Conservation (phyloP, 2,329 filamentous ascomycete species). For the Claviceps sp. region DNA sequence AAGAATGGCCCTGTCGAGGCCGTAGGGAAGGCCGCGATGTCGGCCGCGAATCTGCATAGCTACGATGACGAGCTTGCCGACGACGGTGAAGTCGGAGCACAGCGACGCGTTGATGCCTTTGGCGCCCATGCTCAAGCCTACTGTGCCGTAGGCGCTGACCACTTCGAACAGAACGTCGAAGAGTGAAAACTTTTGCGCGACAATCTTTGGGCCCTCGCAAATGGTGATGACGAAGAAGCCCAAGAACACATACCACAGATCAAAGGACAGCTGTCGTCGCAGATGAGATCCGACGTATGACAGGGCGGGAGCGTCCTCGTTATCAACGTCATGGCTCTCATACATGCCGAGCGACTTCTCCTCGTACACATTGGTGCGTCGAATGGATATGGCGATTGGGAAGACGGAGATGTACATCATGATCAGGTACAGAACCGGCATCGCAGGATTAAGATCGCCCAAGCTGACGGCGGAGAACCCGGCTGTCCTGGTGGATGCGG, state of each 20-base stretch:
- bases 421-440: conserved; percentile 86
- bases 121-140: conserved; percentile 81
- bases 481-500: conserved; percentile 76
- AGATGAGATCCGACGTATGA: conserved; percentile 88
- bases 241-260: conserved; percentile 92
- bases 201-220: conserved; percentile 61
- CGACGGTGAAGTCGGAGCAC: conserved; percentile 61
- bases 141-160: conserved; percentile 85
- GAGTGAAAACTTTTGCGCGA: conserved; percentile 49
- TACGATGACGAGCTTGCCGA: conserved; percentile 58
- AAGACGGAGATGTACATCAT: conserved; percentile 99
- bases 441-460: conserved; percentile 67
- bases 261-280: conserved; percentile 86
- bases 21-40: conserved; percentile 55
- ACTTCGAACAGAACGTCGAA: conserved; percentile 71
- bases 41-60: conserved; percentile 58
- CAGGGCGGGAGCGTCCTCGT: conserved; percentile 44
- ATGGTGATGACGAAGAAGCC: conserved; percentile 90
- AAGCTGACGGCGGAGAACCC: conserved; percentile 78
- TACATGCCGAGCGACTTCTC: conserved; percentile 75
- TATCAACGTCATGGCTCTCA: conserved; percentile 32
- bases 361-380: conserved; percentile 91
- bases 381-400: conserved; percentile 89
- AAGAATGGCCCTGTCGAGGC: conserved; percentile 47
- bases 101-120: conserved; percentile 64